phyloP scores from a whole-genome alignment of 768 basidiomycete genomes.

The Serendipita vermifera region DNA sequence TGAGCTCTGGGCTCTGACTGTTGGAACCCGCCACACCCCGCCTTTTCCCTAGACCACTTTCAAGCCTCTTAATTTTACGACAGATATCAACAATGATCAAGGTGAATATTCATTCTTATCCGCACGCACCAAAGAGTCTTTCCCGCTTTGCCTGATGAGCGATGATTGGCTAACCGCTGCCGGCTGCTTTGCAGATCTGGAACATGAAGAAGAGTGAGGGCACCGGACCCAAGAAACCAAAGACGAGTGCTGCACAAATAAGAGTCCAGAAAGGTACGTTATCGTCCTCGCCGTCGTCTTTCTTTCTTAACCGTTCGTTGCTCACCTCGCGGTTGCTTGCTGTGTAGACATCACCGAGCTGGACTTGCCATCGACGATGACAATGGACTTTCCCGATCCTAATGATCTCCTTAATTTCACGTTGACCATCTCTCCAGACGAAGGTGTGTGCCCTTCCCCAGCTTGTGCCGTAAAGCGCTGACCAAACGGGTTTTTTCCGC shows the following conservation, averaged over 20 bases:
- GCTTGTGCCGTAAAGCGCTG: neutral
- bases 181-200: constrained; percentile 68
- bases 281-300: neutral
- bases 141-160: neutral
- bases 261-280: constrained; percentile 93
- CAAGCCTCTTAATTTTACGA: neutral
- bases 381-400: constrained; percentile 85
- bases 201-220: constrained; percentile 99
- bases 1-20: neutral
- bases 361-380: constrained; percentile 92
- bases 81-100: neutral
- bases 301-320: neutral
- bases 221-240: constrained; percentile 94
- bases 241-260: constrained; percentile 96
- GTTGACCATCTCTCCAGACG: constrained; percentile 90
- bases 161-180: neutral
- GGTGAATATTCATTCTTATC: neutral
- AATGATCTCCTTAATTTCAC: constrained; percentile 92
- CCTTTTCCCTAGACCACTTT: neutral
- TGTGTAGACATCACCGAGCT: constrained; percentile 86
- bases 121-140: too few relatives aligned
- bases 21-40: neutral
- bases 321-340: too few relatives aligned
- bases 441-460: constrained; percentile 44
- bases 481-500: neutral